Base-by-base conservation (phyloP, 257 asterid species). In the Penstemon eatonii region DNA sequence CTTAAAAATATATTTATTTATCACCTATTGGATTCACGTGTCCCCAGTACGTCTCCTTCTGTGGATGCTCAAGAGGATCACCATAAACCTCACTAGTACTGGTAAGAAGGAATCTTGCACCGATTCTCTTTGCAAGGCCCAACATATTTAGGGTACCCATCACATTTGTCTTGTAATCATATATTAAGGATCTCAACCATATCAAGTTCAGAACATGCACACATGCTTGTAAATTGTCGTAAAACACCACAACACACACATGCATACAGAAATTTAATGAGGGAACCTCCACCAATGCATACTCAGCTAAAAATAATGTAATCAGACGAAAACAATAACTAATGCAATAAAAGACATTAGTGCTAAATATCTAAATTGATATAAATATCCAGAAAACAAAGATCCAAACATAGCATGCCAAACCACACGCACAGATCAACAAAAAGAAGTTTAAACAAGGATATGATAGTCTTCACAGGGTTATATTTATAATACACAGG, bases 51-150 rank as follows among this genome's bases (percentile, higher is more conserved):
- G 97, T 87, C 86, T 92, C 98, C 83, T 92, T 92, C 73, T 92
- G 98, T 10, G 98, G 98, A 83, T 92, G 98, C 96, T 92, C 97
- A 54, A 92, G 95, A 7, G 98, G 98, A 77, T 92, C 98, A 11
- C 98, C 98, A 74, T 92, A 92, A 66, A 92, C 98, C 83, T 92
- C 98, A 80, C 98, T 92, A 1, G 98, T 92, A 79, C 98, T 92
- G 4, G 98, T 92, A 45, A 92, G 89, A 75, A 92, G 84, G 77
- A 92, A 88, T 80, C 85, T 84, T 0, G 98, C 97, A 36, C 92
- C 95, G 47, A 92, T 82, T 80, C 98, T 83, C 88, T 90, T 92
- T 45, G 98, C 97, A 63, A 92, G 96, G 13, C 98, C 98, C 96
- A 92, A 76, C 97, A 92, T 92, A 82, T 92, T 90, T 56, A 91